Evolutionary conservation across 768 basidiomycete species (phyloP), one percentile per base, ranked within the genome.

Genomic region (Tubosaeta sp.): DNA sequence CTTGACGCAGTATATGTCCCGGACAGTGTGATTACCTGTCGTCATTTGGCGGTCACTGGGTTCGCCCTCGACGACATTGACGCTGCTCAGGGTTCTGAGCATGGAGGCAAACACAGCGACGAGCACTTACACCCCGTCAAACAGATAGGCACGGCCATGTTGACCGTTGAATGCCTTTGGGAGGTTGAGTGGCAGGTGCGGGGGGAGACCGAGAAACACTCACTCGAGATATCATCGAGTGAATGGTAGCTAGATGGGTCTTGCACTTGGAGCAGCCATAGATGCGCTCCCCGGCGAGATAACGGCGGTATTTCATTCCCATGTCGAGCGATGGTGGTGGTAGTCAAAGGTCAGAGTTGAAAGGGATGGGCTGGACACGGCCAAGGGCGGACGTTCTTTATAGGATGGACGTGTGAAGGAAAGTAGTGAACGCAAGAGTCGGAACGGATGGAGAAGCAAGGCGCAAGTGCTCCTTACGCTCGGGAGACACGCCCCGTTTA

Each of bases 11-110:
- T 82, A 91, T 57, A 98, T 92, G 68, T 99, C 95, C 51, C 95
- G 85, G 32, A 99, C 95, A 26, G 88, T 91, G 72, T 99, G 97
- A 62, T 89, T 84, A 19, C 95, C 95, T 19, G 95, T 99, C 29
- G 94, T 95, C 95, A 98, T 99, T 52, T 85, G 83, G 56, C 97
- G 81, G 68, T 97, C 95, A 66, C 80, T 88, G 37, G 91, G 85
- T 60, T 91, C 86, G 54, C 94, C 94, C 69, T 91, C 88, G 56
- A 85, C 76, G 57, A 97, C 80, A 69, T 99, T 99, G 60, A 97
- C 93, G 54, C 94, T 95, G 65, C 44, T 33, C 52, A 38, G 27
- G 34, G 14, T 51, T 35, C 34, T 59, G 41, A 63, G 52, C 39
- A 34, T 12, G 34, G 16, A 47, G 42, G 53, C 33, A 53, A 54